Evolutionary conservation across 441 rosid genomes (phyloP), one percentile per base, ranked within the genome.

Genomic region (Pelargonium fulgidum): DNA sequence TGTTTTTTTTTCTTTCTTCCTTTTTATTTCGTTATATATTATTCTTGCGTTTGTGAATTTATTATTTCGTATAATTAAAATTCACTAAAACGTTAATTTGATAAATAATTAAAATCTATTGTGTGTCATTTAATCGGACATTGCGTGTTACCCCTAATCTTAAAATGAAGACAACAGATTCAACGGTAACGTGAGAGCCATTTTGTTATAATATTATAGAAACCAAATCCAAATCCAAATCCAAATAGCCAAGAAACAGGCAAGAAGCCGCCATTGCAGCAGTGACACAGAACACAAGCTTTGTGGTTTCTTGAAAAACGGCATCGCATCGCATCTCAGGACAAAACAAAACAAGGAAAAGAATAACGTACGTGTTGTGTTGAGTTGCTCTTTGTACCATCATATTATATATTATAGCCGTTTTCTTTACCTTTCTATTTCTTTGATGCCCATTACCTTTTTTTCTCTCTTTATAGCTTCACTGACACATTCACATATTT

Each of bases 311-410:
- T 36, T 36, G 41, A 36, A 36, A 54, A 54, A 54, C 61, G 61
- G 17, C 61, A 54, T 20, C 61, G 17, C 61, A 54, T 20, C 61
- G 61, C 19, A 54, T 54, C 22, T 16, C 2, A 54, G 61, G 61
- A 48, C 14, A 48, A 48, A 48, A 48, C 14, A 54, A 54, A 54
- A 20, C 22, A 54, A 70, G 71, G 81, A 3, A 78, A 74, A 72
- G 86, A 75, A 84, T 81, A 77, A 81, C 82, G 83, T 78, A 36
- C 6, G 41, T 77, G 79, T 76, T 68, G 85, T 41, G 74, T 68
- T 73, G 61, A n/a, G n/a, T n/a, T n/a, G n/a, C 36, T 47, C 22
- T 63, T 56, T 26, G 44, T 9, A 29, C 4, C 36, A 29, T 29
- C 36, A 29, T 3, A 36, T 66, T 12, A 72, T 17, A 33, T 33